Percentiles rank a stretch among this genome's conserved stretches.
phyloP scores from a whole-genome alignment of 192 early-diverging fungal species.

The Backusella westeae region DNA sequence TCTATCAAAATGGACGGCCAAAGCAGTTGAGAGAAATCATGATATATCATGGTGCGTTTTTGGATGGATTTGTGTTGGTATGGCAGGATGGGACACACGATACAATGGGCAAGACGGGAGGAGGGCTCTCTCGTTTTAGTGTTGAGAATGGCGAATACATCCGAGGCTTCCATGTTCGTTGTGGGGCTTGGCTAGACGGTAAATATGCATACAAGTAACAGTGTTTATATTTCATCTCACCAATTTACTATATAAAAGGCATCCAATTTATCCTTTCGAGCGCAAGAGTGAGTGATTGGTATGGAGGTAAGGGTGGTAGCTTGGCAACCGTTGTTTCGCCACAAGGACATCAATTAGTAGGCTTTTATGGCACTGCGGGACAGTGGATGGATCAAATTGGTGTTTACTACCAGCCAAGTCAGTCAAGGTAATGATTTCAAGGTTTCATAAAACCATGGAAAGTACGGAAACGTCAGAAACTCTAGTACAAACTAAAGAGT shows the following conservation, averaged over 20 bases:
- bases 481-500: not conserved
- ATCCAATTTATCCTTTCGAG: constrained; percentile 51
- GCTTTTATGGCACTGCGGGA: constrained; percentile 53
- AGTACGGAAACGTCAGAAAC: not conserved
- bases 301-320: constrained; percentile 52
- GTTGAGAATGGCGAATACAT: constrained; percentile 51
- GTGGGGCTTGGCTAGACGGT: constrained; percentile 63
- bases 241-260: too few species aligned
- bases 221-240: too few species aligned
- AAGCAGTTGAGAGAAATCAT: constrained; percentile 14
- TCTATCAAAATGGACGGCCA: constrained; percentile 11
- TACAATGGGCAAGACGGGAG: constrained; percentile 42
- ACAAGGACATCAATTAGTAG: constrained; percentile 48
- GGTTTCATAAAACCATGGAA: not conserved
- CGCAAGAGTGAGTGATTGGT: constrained; percentile 53
- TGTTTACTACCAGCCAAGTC: constrained; percentile 39
- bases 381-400: constrained; percentile 55
- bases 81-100: constrained; percentile 43
- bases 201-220: too few species aligned
- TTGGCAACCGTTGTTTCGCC: constrained; percentile 46
- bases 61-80: constrained; percentile 51
- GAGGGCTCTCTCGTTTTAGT: constrained; percentile 29
- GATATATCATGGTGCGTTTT: constrained; percentile 44
- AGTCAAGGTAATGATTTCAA: not conserved
- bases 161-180: constrained; percentile 41